Percentiles rank a stretch among this genome's conserved stretches.
Evolutionary conservation across 2,329 filamentous ascomycete genomes (phyloP).

Genomic region (Aspergillus pseudoglaucus): DNA sequence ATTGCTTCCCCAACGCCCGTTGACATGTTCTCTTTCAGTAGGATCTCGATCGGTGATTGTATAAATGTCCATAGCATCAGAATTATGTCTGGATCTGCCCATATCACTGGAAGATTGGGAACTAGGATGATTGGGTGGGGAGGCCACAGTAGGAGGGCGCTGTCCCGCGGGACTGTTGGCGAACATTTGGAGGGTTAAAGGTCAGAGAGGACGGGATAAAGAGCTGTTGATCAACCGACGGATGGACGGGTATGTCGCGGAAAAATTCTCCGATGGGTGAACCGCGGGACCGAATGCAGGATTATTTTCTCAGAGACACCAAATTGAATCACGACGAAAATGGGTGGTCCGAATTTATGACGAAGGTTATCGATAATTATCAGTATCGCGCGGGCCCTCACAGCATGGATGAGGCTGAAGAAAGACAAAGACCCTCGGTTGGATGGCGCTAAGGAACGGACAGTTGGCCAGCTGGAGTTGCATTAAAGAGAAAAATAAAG

Average conservation of each 20-base stretch:
- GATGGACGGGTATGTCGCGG: neutral
- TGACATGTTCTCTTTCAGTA: conserved; percentile 13
- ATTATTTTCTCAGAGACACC: neutral
- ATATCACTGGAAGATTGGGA: conserved; percentile 21
- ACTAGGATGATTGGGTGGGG: conserved; percentile 15
- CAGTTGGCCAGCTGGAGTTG: neutral
- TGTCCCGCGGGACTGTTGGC: conserved; percentile 16
- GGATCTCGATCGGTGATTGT: conserved; percentile 26
- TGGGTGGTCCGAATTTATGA: too few species aligned
- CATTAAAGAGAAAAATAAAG: neutral
- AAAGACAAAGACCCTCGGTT: neutral
- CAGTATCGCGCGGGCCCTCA: neutral
- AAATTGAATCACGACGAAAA: neutral
- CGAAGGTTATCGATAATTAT: neutral
- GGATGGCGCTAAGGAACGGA: neutral
- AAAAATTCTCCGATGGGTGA: neutral
- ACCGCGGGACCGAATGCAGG: neutral
- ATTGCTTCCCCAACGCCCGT: conserved; percentile 22
- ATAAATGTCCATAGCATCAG: conserved; percentile 32
- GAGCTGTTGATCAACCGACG: neutral
- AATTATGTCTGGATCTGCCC: conserved; percentile 26
- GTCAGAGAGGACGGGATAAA: neutral
- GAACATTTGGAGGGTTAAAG: conserved; percentile 10
- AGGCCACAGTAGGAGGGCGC: conserved; percentile 12
- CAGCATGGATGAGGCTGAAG: neutral